Base-by-base conservation (phyloP, 1,284 basidiomycete genomes). In the Cryptococcus sp. region DNA sequence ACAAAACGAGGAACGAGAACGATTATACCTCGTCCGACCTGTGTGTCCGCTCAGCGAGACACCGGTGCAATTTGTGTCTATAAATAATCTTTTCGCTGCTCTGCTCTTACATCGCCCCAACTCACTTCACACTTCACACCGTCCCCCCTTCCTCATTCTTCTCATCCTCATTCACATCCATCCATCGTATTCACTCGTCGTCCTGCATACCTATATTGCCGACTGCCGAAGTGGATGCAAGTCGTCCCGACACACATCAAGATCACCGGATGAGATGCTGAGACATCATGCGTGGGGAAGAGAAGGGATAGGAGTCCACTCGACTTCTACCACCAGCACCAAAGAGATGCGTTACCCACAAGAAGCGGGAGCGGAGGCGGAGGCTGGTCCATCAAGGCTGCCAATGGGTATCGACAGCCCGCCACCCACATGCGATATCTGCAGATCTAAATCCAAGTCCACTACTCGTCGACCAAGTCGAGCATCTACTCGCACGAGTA, bases 271-370 rank as follows among this genome's bases (percentile, higher is more conserved):
- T 47, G 46, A 47, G 46, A 47, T 47, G 46, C 22, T 47, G 16
- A 47, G 27, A 25, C 2, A 27, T 17, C 1, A 5, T 22, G 57
- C 49, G 49, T 54, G 57, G 57, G 49, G 57, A 31, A 50, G 52
- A 50, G 52, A 54, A 46, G 57, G 57, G 31, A 59, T 59, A 50
- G 57, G 57, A 47, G 41, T 53, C 11, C 5, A 17, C 22, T 19
- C 31, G 31, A 35, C 31, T 4, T 35, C 31, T 35, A 35, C 31
- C 8, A 35, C 31, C 31, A 35, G 10, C 31, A 35, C 13, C 31
- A 10, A 35, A 35, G 31, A 35, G 31, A 35, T 35, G 31, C 31
- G 31, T 35, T 2, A 10, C 31, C 31, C 8, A 35, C 31, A 4
- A 10, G 27, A 52, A 16, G n/a, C 35, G 6, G 50, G 41, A 27